A percentile compares a stretch with the other conserved stretches of the same genome.
phyloP scores from a whole-genome alignment of 2,329 filamentous ascomycete genomes.

The Thelonectria discophora region DNA sequence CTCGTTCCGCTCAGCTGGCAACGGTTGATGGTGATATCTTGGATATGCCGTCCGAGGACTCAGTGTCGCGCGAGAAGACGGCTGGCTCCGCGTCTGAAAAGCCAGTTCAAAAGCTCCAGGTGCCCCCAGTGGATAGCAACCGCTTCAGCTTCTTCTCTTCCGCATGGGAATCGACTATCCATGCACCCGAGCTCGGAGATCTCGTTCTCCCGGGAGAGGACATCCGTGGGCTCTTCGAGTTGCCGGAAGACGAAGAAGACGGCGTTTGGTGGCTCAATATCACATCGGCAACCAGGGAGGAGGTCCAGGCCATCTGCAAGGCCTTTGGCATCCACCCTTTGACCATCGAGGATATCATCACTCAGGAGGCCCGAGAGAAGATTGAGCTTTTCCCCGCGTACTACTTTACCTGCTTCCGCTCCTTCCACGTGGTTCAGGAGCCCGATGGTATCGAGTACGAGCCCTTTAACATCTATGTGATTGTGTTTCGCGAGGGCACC shows the following conservation, averaged over 20 bases:
- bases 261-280: conserved; percentile 99
- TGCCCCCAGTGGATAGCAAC: conserved; percentile 67
- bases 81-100: conserved; percentile 32
- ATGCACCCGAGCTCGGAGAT: conserved; percentile 87
- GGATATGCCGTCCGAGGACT: conserved; percentile 59
- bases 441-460: conserved; percentile 85
- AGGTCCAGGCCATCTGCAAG: conserved; percentile 87
- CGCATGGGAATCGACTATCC: conserved; percentile 90
- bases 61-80: conserved; percentile 58
- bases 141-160: conserved; percentile 98
- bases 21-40: conserved; percentile 67
- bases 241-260: conserved; percentile 69
- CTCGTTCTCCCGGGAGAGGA: conserved; percentile 89
- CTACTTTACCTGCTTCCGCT: conserved; percentile 97
- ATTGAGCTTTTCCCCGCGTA: conserved; percentile 97
- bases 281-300: conserved; percentile 87
- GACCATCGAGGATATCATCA: conserved; percentile 95
- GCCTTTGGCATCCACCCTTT: conserved; percentile 96
- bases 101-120: conserved; percentile 49
- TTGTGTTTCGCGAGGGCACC: conserved; percentile 95
- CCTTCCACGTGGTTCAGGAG: conserved; percentile 83
- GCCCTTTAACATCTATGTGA: conserved; percentile 94
- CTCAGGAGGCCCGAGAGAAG: conserved; percentile 96
- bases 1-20: conserved; percentile 50
- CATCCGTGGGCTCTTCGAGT: conserved; percentile 83